Evolutionary conservation across 345 rosid species (phyloP).

Genomic region (Firmiana major): DNA sequence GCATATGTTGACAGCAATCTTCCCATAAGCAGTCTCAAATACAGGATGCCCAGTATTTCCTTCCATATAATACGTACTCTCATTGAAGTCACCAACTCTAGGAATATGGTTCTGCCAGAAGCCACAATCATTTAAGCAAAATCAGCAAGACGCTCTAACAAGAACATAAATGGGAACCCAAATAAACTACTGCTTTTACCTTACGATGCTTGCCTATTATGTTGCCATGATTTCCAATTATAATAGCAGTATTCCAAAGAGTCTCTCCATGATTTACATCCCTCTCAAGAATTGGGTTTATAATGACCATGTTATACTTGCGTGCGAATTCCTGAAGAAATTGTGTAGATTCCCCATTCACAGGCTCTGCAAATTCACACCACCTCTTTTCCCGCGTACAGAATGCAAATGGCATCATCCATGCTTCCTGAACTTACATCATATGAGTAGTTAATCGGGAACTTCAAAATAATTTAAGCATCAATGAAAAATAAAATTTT

Average conservation of each 20-base stretch:
- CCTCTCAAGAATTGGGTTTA: slow-evolving; percentile 90
- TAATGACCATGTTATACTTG: slow-evolving; percentile 84
- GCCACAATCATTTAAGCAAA: slow-evolving; percentile 8
- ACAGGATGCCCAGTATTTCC: slow-evolving; percentile 96
- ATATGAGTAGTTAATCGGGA: not conserved
- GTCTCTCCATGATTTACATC: slow-evolving; percentile 88
- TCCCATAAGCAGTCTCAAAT: slow-evolving; percentile 86
- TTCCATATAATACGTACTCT: slow-evolving; percentile 98
- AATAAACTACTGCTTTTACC: slow-evolving; percentile 33
- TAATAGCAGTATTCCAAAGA: slow-evolving; percentile 85
- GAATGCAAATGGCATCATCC: slow-evolving; percentile 97
- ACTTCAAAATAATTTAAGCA: not conserved
- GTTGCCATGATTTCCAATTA: slow-evolving; percentile 86
- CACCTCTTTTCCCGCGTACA: slow-evolving; percentile 94
- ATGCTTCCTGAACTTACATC: slow-evolving; percentile 62
- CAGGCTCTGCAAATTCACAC: slow-evolving; percentile 96
- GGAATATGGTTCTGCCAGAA: slow-evolving; percentile 89
- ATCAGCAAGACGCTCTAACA: slow-evolving; percentile 3
- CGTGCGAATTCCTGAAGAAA: slow-evolving; percentile 76
- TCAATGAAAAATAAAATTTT: not conserved
- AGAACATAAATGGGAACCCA: slow-evolving; percentile 6
- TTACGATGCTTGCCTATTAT: slow-evolving; percentile 92
- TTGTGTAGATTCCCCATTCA: slow-evolving; percentile 73
- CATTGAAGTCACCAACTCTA: slow-evolving; percentile 94
- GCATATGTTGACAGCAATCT: slow-evolving; percentile 84